Base-by-base conservation (phyloP, 768 basidiomycete species). In the Mrakia hoshinonis region DNA sequence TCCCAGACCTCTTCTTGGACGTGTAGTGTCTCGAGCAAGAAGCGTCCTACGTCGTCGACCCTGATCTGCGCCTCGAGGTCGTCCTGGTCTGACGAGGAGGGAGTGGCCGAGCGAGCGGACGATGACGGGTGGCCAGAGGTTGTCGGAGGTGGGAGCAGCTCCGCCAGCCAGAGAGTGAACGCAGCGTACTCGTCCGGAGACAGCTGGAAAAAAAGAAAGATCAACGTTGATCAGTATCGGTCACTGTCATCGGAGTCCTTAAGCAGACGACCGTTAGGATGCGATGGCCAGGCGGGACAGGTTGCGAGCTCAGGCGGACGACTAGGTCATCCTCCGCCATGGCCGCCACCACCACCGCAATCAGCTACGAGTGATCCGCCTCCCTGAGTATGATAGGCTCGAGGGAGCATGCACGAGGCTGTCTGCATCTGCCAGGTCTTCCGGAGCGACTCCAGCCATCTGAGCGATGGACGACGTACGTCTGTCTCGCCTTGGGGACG, bases 1-100 rank as follows among this genome's bases (percentile, higher is more conserved):
- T 66, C 64, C 64, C 64, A 66, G 26, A 66, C 48, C 5, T 49
- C 48, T n/a, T 66, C 64, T 34, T 48, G 47, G 0, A 66, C 48
- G 7, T 34, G 47, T 3, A 66, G 48, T 31, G 26, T 66, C 48
- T 66, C 64, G 18, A 66, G 64, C 18, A 66, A 29, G 29, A 66
- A 49, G 9, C 64, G n/a, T 9, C 64, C 64, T 3, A 66, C 29
- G 47, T 66, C 64, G 46, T 66, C 64, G 6, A 66, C 64, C n/a
- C 64, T 29, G 29, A 66, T 49, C 15, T 13, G 24, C 29, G 43
- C 47, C 49, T 66, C 31, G 22, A 66, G 24, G 6, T 26, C 46
- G 4, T 66, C 64, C 12, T 66, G 43, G n/a, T 34, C 48, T 13
- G 46, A 47, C 15, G 29, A 3, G 1, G 48, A n/a, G 4, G 31